These are phyloP conservation scores for Calonectria naviculata DNA, from an alignment of 2,329 filamentous ascomycete genomes.

Conservation along the genomic window DNA sequence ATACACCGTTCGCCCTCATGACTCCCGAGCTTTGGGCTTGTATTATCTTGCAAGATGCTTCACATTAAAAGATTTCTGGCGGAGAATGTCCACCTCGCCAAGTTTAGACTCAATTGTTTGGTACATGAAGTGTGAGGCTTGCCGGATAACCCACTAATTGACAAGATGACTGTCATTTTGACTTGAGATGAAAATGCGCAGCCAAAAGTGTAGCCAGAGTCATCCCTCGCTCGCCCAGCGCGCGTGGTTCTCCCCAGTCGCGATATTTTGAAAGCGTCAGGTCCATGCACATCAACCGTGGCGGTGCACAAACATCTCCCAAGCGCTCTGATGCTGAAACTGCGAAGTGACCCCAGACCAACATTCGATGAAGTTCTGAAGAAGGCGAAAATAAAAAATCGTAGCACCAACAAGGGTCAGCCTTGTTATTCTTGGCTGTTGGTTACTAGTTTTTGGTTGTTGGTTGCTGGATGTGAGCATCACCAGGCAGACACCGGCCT, in stretches of 20 bases:
- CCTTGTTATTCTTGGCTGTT: neutral
- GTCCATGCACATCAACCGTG: neutral
- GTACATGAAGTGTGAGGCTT: neutral
- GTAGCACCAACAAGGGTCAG: neutral
- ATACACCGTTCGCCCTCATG: conserved; percentile 3
- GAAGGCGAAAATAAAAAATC: too few species aligned
- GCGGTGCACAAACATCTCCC: neutral
- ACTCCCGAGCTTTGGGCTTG: conserved; percentile 3
- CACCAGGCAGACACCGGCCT: too few species aligned
- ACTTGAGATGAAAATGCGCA: too few species aligned
- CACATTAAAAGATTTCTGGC: conserved; percentile 2
- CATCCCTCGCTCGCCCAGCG: too few species aligned
- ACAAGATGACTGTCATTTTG: too few species aligned
- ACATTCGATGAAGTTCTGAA: neutral
- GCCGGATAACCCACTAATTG: too few species aligned
- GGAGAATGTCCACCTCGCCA: neutral
- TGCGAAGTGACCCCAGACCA: neutral
- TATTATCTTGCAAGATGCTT: neutral
- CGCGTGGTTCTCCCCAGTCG: too few species aligned
- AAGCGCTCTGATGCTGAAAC: neutral
- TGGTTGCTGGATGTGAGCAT: too few species aligned
- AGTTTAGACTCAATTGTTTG: neutral
- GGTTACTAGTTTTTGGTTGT: neutral
- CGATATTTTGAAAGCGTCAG: too few species aligned
- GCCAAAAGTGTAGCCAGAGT: too few species aligned